Evolutionary conservation across 257 asterid genomes (phyloP).

Genomic region (Jaltomata sinuosa): DNA sequence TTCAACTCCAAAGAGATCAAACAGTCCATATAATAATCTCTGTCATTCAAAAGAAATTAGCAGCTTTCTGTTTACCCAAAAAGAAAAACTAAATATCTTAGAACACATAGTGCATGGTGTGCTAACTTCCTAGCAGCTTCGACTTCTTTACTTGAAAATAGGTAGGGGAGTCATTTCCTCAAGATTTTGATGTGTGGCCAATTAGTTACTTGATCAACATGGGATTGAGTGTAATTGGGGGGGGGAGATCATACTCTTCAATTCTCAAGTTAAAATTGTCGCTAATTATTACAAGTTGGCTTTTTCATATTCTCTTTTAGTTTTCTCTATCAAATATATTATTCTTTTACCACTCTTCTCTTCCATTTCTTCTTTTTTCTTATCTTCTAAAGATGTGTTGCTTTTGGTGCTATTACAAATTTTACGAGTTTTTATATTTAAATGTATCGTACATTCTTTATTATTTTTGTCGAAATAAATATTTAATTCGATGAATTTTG

Average conservation of each 20-base stretch:
- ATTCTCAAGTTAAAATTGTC: background rate
- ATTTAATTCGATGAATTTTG: background rate
- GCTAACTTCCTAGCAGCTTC: background rate
- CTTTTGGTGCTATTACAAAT: background rate
- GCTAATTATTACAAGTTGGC: background rate
- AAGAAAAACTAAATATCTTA: background rate
- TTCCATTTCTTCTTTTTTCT: background rate
- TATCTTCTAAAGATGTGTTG: background rate
- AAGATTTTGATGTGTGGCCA: background rate
- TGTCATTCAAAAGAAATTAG: too few relatives aligned
- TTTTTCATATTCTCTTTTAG: background rate
- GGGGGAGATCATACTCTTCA: background rate
- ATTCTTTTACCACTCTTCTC: background rate
- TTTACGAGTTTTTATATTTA: background rate
- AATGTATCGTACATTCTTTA: background rate
- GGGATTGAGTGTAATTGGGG: background rate
- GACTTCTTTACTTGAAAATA: background rate
- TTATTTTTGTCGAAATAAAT: background rate
- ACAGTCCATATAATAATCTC: background rate
- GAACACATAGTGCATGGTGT: background rate
- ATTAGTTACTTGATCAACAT: background rate
- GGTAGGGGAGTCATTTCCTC: background rate
- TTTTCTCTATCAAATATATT: background rate
- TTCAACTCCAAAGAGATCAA: background rate
- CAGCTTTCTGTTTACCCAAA: too few relatives aligned